Percentiles rank a stretch among this genome's conserved stretches.
These are phyloP conservation scores for Calcarisporium arbuscula DNA, from an alignment of 2,329 filamentous ascomycete species.

Conservation along the genomic window DNA sequence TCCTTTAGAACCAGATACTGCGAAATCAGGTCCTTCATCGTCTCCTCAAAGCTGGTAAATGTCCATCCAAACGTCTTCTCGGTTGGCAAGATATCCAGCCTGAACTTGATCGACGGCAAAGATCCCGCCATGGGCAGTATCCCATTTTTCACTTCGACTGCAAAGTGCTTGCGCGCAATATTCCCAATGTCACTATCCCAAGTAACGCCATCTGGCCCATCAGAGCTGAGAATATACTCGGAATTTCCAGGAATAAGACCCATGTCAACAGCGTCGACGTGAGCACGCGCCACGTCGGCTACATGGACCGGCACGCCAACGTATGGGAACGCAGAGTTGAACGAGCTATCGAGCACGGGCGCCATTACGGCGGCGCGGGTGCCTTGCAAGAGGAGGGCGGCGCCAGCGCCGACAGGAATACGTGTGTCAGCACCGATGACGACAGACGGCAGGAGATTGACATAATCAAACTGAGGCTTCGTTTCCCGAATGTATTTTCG, in stretches of 20 bases:
- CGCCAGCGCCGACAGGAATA: neutral
- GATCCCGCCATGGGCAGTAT: conserved; percentile 6
- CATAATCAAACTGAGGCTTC: conserved; percentile 9
- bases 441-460: conserved; percentile 11
- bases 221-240: conserved; percentile 11
- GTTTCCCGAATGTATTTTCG: conserved; percentile 2
- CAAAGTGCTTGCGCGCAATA: conserved; percentile 7
- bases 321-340: conserved; percentile 9
- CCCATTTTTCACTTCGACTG: conserved; percentile 2
- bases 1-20: conserved; percentile 9
- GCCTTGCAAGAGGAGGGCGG: conserved; percentile 3
- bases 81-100: conserved; percentile 5
- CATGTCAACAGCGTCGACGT: conserved; percentile 10
- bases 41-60: conserved; percentile 10
- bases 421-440: conserved; percentile 10
- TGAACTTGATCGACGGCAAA: conserved; percentile 6
- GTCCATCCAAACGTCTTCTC: conserved; percentile 9
- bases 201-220: conserved; percentile 7
- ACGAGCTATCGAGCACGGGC: conserved; percentile 5
- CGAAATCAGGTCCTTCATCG: conserved; percentile 7
- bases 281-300: conserved; percentile 10
- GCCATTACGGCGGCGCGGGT: conserved; percentile 6
- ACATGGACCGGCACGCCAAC: conserved; percentile 12
- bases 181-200: conserved; percentile 7
- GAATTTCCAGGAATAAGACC: conserved; percentile 8